Percentiles rank a stretch among this genome's conserved stretches.
phyloP scores from a whole-genome alignment of 495 filamentous ascomycete species.

The Aspergillus indologenus region DNA sequence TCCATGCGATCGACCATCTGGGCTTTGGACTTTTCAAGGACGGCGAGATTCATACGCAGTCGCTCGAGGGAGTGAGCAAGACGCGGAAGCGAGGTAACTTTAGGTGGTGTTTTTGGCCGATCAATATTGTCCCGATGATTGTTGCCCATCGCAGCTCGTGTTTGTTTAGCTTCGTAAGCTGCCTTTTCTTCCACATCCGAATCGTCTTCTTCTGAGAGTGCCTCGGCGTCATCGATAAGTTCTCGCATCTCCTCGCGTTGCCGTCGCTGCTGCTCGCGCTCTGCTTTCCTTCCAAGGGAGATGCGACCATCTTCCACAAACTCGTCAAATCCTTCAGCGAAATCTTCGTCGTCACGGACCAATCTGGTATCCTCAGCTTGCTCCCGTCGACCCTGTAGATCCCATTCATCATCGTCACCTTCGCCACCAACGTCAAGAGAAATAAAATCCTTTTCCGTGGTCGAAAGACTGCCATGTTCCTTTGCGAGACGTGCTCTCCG shows the following conservation, averaged over 20 bases:
- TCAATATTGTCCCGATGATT: conserved; percentile 43
- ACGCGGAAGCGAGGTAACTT: conserved; percentile 55
- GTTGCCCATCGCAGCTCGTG: conserved; percentile 74
- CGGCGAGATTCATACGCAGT: conserved; percentile 49
- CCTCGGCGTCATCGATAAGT: conserved; percentile 78
- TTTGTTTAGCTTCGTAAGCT: conserved; percentile 88
- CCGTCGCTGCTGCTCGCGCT: conserved; percentile 65
- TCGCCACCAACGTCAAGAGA: conserved; percentile 66
- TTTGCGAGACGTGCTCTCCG: conserved; percentile 76
- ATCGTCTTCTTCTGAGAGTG: conserved; percentile 61
- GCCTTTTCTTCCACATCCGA: conserved; percentile 75
- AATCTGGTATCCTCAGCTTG: conserved; percentile 66
- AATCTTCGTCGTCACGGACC: conserved; percentile 82
- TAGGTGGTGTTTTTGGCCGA: conserved; percentile 53
- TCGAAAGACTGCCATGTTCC: conserved; percentile 62
- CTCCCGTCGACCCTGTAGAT: conserved; percentile 37
- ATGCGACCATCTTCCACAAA: conserved; percentile 83
- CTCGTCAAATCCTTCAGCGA: conserved; percentile 93
- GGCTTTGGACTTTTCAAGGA: conserved; percentile 53
- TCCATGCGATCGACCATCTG: conserved; percentile 56
- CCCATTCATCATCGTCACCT: conserved; percentile 47
- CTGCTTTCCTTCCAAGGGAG: conserved; percentile 73
- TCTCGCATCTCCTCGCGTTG: conserved; percentile 77
- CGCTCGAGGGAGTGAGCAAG: conserved; percentile 49
- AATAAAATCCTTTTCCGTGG: conserved; percentile 73